Base-by-base conservation (phyloP, 2,329 filamentous ascomycete species). In the Trichoderma semiorbis region DNA sequence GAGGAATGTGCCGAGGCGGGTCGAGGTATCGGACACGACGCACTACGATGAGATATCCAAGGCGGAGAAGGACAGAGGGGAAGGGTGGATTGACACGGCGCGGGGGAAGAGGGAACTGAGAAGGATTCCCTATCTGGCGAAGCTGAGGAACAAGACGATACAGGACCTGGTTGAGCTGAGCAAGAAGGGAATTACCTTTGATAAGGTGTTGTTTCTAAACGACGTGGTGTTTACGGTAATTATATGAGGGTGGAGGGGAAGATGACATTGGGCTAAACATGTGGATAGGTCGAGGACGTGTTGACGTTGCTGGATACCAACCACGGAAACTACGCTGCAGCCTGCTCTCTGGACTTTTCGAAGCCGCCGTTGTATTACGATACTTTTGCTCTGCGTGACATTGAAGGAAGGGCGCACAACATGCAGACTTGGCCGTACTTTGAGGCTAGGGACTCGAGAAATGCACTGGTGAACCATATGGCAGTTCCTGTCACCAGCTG, bases 111-210 rank as follows among this genome's bases (percentile, higher is more conserved):
- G 81, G 72, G 89, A 91, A 76, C 78, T 91, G 72, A 83, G 92
- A 63, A 84, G 92, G 24, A 93, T 94, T 73, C 91, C 91, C 1
- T 93, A 91, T 77, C 82, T 94, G 24, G 86, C 92, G 1, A 84
- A 81, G 30, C 76, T 92, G 71, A 85, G 92, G 53, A 94, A 94
- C 78, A 79, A 82, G 74, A 88, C 87, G n/a, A 80, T 94, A 74
- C 79, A 86, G 72, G 89, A 90, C 10, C 77, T 93, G 73, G 77
- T 85, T 32, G 83, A 85, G 21, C 77, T 91, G 58, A 78, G 82
- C 11, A 79, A 81, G 24, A 78, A 85, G 67, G 89, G 88, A 5
- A 79, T 83, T n/a, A 81, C 74, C 11, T 85, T 90, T 76, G 88
- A 90, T 74, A 87, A 84, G 75, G 82, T 91, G 21, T 78, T 91